Evolutionary conservation across 257 asterid species (phyloP).

Genomic region (Buddleja alternifolia): DNA sequence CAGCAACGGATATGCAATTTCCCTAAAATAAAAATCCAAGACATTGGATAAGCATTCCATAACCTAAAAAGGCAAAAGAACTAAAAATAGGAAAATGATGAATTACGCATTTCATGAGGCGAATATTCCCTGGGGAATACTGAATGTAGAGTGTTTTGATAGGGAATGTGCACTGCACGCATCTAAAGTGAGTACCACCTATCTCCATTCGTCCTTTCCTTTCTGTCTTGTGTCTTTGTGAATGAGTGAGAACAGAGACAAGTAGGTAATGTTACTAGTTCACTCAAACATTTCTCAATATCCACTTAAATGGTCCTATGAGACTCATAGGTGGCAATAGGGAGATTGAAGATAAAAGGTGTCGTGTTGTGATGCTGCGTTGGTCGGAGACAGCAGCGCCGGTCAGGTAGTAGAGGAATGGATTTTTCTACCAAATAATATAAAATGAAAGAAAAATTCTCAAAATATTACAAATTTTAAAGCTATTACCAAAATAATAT

Average conservation of each 20-base stretch:
- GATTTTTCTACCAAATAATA: too few relatives aligned
- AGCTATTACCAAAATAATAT: too few relatives aligned
- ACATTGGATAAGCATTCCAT: not conserved
- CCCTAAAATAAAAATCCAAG: constrained; percentile 40
- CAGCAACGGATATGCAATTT: constrained; percentile 74
- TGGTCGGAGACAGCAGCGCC: too few relatives aligned
- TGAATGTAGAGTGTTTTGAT: constrained; percentile 69
- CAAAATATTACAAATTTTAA: too few relatives aligned
- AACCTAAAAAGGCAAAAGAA: not conserved
- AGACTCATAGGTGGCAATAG: too few relatives aligned
- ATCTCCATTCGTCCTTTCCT: constrained; percentile 34
- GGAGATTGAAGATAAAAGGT: too few relatives aligned
- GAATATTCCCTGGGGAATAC: constrained; percentile 92
- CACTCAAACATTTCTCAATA: too few relatives aligned
- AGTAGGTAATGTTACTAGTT: not conserved
- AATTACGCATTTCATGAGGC: constrained; percentile 83
- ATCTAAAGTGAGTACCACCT: constrained; percentile 44
- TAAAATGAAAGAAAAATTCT: too few relatives aligned
- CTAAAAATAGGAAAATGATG: not conserved
- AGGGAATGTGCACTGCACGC: constrained; percentile 73
- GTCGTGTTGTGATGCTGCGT: too few relatives aligned
- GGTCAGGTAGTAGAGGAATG: too few relatives aligned
- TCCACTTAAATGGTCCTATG: too few relatives aligned
- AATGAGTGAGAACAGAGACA: not conserved
- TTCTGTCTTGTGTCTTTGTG: not conserved